Evolutionary conservation across 192 early-diverging fungal species (phyloP), one percentile per base, ranked within the genome.

Genomic region (Thamnidium elegans): DNA sequence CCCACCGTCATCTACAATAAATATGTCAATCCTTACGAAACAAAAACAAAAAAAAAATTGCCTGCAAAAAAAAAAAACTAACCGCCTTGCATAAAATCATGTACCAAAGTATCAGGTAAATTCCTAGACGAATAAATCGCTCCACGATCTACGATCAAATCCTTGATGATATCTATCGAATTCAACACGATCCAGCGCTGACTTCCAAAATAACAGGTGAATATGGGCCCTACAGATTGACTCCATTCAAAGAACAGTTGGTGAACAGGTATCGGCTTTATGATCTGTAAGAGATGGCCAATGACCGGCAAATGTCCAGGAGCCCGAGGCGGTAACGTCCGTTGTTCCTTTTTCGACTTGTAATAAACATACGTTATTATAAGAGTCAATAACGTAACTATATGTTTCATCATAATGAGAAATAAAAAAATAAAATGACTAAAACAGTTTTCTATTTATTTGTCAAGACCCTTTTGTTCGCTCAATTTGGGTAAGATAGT

Each of bases 81-180:
- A 67, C 74, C 65, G 44, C 74, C 74, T 30, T 48, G 61, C 34
- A 75, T 66, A 15, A 75, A 7, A 47, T 55, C 63, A 30, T 70
- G 17, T 1, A 67, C 55, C 15, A 75, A 47, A 11, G 59, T 30
- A 34, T 48, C 55, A 10, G 61, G 59, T n/a, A 72, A 20, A 43
- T 66, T 66, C 53, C 76, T 63, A 1, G 72, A 75, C 45, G 76
- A 78, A 58, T 75, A 78, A 11, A 71, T 65, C 2, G 46, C 51
- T 7, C 76, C 66, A 43, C 68, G 47, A 1, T 60, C 54, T 1
- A 78, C 69, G 13, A 78, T 62, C 13, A 78, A 34, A 52, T 78
- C 72, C 44, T 71, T 54, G 20, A 75, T 52, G 0, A 50, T 42
- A 1, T 71, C 31, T 0, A 50, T 17, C n/a, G 69, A 69, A 45